phyloP scores from a whole-genome alignment of 345 rosid genomes.

The Corchorus olitorius region DNA sequence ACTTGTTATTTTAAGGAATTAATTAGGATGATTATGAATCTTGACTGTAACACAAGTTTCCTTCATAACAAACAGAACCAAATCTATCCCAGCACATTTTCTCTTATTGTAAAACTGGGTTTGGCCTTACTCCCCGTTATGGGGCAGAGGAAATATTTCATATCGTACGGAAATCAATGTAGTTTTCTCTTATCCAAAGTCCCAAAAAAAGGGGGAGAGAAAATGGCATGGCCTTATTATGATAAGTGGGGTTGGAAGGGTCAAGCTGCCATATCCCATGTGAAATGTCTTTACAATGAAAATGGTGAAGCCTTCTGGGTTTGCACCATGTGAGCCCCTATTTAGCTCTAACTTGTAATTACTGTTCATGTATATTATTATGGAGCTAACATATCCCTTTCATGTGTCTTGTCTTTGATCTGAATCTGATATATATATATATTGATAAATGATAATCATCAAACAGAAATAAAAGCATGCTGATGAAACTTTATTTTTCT shows the following conservation, averaged over 20 bases:
- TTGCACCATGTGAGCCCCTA: constrained; percentile 36
- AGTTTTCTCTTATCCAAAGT: neutral
- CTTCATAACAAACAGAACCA: constrained; percentile 15
- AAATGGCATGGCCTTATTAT: neutral
- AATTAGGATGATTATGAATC: neutral
- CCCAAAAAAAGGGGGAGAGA: too few species aligned
- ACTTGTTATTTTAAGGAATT: neutral
- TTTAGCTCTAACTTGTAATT: neutral
- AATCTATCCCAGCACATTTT: neutral
- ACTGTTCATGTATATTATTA: neutral
- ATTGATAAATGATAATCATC: too few species aligned
- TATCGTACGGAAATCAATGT: too few species aligned
- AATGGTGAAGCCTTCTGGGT: constrained; percentile 21
- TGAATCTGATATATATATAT: constrained; percentile 1
- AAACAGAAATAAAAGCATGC: constrained; percentile 11
- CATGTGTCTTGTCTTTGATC: constrained; percentile 34
- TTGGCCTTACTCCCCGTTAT: neutral
- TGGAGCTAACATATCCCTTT: constrained; percentile 19
- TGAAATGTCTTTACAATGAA: constrained; percentile 29
- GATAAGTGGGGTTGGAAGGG: constrained; percentile 28
- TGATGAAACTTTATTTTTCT: neutral
- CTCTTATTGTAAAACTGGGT: neutral
- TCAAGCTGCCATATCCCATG: constrained; percentile 33
- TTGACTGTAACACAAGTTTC: neutral
- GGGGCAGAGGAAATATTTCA: too few species aligned